A percentile compares a stretch with the other conserved stretches of the same genome.
These are phyloP conservation scores for Geranium brycei DNA, from an alignment of 345 rosid species.

Conservation along the genomic window DNA sequence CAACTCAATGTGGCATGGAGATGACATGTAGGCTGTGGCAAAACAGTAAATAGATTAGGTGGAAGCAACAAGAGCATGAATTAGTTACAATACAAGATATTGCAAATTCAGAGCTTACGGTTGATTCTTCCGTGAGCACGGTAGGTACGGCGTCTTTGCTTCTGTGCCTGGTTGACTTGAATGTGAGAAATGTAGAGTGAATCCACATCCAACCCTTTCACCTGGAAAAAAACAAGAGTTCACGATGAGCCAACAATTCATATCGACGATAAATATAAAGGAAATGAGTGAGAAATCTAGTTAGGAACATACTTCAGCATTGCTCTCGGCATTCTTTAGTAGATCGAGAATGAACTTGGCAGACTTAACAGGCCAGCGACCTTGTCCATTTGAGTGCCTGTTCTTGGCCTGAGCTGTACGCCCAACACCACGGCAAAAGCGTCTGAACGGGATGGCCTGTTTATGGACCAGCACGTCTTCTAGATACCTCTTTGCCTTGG, in stretches of 20 bases:
- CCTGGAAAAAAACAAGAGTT: constrained; percentile 6
- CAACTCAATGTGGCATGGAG: constrained; percentile 38
- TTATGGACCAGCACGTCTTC: constrained; percentile 70
- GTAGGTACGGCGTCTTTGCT: constrained; percentile 37
- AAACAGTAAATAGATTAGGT: not conserved
- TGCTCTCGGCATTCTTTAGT: constrained; percentile 42
- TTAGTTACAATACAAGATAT: not conserved
- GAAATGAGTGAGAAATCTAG: not conserved
- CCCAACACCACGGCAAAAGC: constrained; percentile 67
- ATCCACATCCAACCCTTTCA: constrained; percentile 33
- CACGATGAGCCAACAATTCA: no score
- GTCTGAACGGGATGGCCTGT: constrained; percentile 70
- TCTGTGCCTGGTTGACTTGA: constrained; percentile 33
- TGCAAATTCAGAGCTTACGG: constrained; percentile 12
- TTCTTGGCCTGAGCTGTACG: constrained; percentile 73
- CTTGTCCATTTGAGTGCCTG: constrained; percentile 73
- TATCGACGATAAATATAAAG: not conserved
- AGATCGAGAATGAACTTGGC: constrained; percentile 33
- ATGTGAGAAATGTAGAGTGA: constrained; percentile 20
- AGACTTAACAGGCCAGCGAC: constrained; percentile 60
- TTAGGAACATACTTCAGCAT: constrained; percentile 25
- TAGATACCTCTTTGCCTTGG: constrained; percentile 58
- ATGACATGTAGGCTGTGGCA: constrained; percentile 27
- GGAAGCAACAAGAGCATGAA: not conserved
- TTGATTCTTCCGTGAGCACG: constrained; percentile 41